Conservation (phyloP, 257 asterid genomes). For the Eucommia ulmoides region DNA sequence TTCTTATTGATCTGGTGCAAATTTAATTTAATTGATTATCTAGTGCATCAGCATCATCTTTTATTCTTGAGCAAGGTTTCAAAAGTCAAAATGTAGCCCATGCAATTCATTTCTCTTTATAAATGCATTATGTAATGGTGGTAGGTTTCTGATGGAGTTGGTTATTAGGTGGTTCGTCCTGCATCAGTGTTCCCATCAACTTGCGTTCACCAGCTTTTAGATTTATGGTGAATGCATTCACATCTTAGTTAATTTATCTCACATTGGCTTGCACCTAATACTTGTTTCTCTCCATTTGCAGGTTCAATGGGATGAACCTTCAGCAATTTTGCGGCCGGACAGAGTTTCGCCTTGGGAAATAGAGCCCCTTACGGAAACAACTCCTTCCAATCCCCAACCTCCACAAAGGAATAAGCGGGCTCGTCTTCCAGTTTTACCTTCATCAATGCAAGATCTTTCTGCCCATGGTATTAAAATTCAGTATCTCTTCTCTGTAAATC, state of each 20-base stretch:
- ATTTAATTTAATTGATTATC: too few species aligned
- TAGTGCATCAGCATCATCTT: too few species aligned
- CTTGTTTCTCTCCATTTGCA: conserved; percentile 19
- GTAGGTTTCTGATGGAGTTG: background rate
- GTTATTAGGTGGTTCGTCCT: background rate
- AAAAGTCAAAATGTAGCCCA: too few species aligned
- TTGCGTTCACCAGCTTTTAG: background rate
- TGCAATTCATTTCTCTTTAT: too few species aligned
- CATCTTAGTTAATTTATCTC: background rate
- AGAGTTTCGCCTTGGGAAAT: conserved; percentile 92
- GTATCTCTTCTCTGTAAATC: background rate
- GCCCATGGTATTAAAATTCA: conserved; percentile 31
- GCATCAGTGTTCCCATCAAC: background rate
- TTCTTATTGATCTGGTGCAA: too few species aligned
- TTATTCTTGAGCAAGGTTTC: too few species aligned
- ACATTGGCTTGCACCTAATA: conserved; percentile 2
- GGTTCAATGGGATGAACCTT: conserved; percentile 99
- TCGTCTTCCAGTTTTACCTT: conserved; percentile 50
- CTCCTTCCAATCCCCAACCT: conserved; percentile 60
- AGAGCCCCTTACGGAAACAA: conserved; percentile 64
- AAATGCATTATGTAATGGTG: background rate
- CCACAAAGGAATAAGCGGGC: conserved; percentile 84
- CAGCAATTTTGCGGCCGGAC: conserved; percentile 77
- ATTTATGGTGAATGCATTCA: background rate
- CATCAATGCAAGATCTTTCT: conserved; percentile 54